Base-by-base conservation (phyloP, 2,329 filamentous ascomycete genomes). In the Rugonectria rugulosa region DNA sequence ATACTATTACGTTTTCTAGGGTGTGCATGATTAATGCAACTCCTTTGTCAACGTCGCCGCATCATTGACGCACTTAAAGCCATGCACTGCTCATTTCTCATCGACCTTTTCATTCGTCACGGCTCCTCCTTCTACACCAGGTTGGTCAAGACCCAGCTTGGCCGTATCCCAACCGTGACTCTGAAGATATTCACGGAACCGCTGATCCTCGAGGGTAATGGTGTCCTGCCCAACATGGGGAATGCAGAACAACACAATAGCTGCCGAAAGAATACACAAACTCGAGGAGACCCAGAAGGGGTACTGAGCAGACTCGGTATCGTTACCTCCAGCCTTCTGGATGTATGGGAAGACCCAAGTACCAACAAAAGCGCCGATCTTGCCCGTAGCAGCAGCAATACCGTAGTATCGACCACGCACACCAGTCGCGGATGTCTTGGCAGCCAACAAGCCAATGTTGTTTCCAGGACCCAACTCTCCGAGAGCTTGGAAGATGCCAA, bases 391-490 rank as follows among this genome's bases (percentile, higher is more conserved):
- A 0, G 90, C 89, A 0, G 89, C 89, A 38, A 91, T 81, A 5
- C 88, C 86, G 64, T 89, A 88, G 73, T 88, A 89, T 37, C 79
- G 79, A 3, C 92, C 93, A 32, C 92, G 84, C n/a, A 97, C 88
- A 15, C 90, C 89, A 5, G 93, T 97, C 0, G 93, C 91, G 66
- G 88, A 92, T 2, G 91, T 93, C 79, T 97, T 97, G 41, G 90
- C 89, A 0, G 93, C 92, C 24, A 96, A 74, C 1, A 97, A 82
- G 3, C 92, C 92, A 64, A 97, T 96, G 72, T 97, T 97, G 77
- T 97, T 90, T 11, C 93, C 93, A 0, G 93, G 92, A 0, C 93
- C 92, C 34, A 96, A 75, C 72, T 76, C 73, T 41, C 74, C 74
- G 3, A 75, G 70, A 1, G 73, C 66, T 32, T 72, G 64, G 59